These are phyloP conservation scores for Stephania cephalantha DNA, from an alignment of 164 flowering plant genomes.

Conservation along the genomic window DNA sequence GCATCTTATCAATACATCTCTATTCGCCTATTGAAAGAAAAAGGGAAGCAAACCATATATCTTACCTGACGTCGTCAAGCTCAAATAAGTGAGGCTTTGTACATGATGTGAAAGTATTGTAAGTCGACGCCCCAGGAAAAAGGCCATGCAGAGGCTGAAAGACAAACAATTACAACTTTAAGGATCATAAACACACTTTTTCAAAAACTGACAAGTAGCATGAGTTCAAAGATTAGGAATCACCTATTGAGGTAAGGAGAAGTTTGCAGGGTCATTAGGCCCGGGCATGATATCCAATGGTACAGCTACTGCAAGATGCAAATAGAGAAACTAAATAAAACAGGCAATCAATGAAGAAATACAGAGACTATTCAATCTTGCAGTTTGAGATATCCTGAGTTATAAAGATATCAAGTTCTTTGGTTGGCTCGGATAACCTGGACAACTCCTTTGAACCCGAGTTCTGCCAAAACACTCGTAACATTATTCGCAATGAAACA, in stretches of 20 bases:
- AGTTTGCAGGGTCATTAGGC: slow-evolving; percentile 78
- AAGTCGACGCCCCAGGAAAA: slow-evolving; percentile 78
- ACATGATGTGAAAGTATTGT: slow-evolving; percentile 79
- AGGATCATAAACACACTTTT: neutral
- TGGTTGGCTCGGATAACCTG: slow-evolving; percentile 58
- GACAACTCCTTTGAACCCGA: slow-evolving; percentile 71
- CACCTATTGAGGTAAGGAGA: slow-evolving; percentile 94
- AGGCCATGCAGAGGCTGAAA: slow-evolving; percentile 82
- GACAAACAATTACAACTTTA: slow-evolving; percentile 8
- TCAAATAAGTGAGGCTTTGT: slow-evolving; percentile 89
- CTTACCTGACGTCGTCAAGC: slow-evolving; percentile 67
- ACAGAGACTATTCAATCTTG: neutral
- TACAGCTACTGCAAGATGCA: slow-evolving; percentile 77
- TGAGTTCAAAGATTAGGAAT: slow-evolving; percentile 5
- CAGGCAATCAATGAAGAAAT: slow-evolving; percentile 6
- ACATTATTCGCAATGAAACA: neutral
- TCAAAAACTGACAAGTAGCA: neutral
- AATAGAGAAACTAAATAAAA: slow-evolving; percentile 1
- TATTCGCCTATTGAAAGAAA: neutral
- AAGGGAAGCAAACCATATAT: neutral
- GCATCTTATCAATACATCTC: neutral
- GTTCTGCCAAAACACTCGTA: slow-evolving; percentile 35
- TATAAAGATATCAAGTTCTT: slow-evolving; percentile 83
- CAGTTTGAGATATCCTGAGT: slow-evolving; percentile 54
- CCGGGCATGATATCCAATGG: slow-evolving; percentile 94